Conservation (phyloP, 2,329 filamentous ascomycete species). For the Lachnellula hyalina region DNA sequence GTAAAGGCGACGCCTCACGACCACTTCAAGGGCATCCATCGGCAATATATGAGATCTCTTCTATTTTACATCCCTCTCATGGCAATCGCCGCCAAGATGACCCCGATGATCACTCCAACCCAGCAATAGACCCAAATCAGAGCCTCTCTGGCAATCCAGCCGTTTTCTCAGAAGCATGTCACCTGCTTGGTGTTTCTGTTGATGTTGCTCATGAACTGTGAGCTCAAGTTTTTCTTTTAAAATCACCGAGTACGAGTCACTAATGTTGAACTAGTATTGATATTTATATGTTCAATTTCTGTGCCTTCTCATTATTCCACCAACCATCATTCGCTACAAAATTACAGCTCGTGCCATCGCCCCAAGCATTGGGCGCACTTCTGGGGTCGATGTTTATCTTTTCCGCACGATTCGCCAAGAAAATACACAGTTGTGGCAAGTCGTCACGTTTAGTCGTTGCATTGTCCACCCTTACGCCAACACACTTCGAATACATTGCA, state of each 20-base stretch:
- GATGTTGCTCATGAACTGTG: background rate
- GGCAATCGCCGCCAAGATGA: background rate
- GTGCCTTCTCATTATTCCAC: constrained; percentile 9
- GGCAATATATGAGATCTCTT: background rate
- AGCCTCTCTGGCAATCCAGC: background rate
- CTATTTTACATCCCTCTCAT: background rate
- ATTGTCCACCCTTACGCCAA: background rate
- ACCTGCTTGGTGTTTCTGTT: background rate
- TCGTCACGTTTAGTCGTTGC: background rate
- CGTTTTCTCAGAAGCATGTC: background rate
- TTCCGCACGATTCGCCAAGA: background rate
- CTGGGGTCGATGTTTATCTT: background rate
- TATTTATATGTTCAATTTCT: constrained; percentile 2
- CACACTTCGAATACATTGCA: background rate
- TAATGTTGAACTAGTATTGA: background rate
- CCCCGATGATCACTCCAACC: background rate
- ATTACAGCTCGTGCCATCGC: background rate
- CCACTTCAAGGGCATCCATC: background rate
- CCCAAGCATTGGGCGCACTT: constrained; percentile 18
- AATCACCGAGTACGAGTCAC: too few relatives aligned
- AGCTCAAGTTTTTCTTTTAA: background rate
- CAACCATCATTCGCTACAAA: constrained; percentile 1
- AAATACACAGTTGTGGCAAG: background rate
- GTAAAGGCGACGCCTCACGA: background rate
- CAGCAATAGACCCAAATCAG: background rate